Percentiles rank a stretch among this genome's conserved stretches.
Evolutionary conservation across 2,329 filamentous ascomycete species (phyloP).

Genomic region (Calcarisporium arbuscula): DNA sequence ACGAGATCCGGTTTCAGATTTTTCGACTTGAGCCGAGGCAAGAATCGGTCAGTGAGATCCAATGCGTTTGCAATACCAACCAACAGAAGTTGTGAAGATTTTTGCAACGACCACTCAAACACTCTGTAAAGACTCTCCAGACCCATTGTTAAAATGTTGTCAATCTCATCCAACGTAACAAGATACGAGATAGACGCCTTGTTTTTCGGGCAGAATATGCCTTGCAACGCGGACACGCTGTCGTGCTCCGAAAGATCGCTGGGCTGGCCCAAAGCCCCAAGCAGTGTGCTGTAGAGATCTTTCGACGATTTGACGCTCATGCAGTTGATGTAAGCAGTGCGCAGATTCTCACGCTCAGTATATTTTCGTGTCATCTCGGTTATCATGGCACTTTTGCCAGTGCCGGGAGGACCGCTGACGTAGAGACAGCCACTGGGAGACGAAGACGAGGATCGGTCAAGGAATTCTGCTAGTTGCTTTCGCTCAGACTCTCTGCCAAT

Average conservation of each 20-base stretch:
- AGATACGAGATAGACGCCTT: conserved; percentile 57
- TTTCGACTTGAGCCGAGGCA: conserved; percentile 86
- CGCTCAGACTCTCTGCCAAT: conserved; percentile 69
- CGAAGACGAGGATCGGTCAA: conserved; percentile 55
- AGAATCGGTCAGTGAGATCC: conserved; percentile 89
- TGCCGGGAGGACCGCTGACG: conserved; percentile 91
- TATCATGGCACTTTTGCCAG: conserved; percentile 93
- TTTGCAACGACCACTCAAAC: conserved; percentile 93
- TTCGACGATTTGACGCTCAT: conserved; percentile 89
- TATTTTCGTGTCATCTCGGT: conserved; percentile 66
- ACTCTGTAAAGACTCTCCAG: conserved; percentile 83
- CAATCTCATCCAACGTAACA: conserved; percentile 91
- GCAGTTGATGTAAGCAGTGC: conserved; percentile 83
- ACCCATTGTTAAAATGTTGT: conserved; percentile 84
- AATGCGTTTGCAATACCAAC: conserved; percentile 95
- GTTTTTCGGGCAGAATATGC: conserved; percentile 62
- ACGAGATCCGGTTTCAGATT: conserved; percentile 86
- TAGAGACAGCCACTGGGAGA: conserved; percentile 77
- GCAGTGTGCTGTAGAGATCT: conserved; percentile 75
- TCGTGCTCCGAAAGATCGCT: conserved; percentile 56
- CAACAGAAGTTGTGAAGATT: conserved; percentile 71
- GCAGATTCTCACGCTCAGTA: conserved; percentile 46
- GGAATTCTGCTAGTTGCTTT: conserved; percentile 61
- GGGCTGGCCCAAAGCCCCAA: conserved; percentile 58
- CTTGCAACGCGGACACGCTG: conserved; percentile 61